Base-by-base conservation (phyloP, 2,329 filamentous ascomycete species). In the Nothophoma quercina region DNA sequence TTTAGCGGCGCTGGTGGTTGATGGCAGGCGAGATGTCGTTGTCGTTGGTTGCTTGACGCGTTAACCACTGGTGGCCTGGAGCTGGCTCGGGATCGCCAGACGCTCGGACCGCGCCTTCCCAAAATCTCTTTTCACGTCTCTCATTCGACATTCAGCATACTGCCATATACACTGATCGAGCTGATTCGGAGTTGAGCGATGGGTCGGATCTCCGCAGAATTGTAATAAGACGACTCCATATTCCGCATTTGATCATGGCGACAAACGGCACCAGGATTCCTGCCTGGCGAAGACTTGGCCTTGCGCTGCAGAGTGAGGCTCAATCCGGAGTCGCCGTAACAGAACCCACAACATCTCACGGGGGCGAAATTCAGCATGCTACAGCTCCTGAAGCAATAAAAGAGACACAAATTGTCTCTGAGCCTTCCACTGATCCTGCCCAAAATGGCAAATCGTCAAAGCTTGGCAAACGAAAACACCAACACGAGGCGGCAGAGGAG, bases 241-340 rank as follows among this genome's bases (percentile, higher is more conserved):
- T 65, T 60, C 68, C 63, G 40, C 48, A 62, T 73, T 46, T 55
- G 56, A 67, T 47, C 54, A 73, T 74, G 69, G 62, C 58, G 48
- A 56, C 60, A 54, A 39, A 55, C 35, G 56, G 42, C 15, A 43
- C 30, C 42, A 62, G 60, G 49, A 56, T 73, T 43, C 83, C 85
- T 25, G 83, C 84, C 55, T 87, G 83, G 83, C 85, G 85, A 68
- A 77, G 81, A 65, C 72, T 86, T 48, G 84, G 83, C 28, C 75
- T 86, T 55, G 85, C 85, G 74, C 75, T 85, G 62, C 87, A 85
- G 69, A 79, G 79, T 65, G 77, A 79, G 36, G 77, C 79, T 48
- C 65, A 69, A 63, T 59, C 68, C 62, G 62, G 62, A 64, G 64
- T 64, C 62, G 48, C 67, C 65, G 60, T 60, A 12, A 46, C 63